Evolutionary conservation across 2,329 filamentous ascomycete species (phyloP).

Genomic region (Fusarium miscanthi): DNA sequence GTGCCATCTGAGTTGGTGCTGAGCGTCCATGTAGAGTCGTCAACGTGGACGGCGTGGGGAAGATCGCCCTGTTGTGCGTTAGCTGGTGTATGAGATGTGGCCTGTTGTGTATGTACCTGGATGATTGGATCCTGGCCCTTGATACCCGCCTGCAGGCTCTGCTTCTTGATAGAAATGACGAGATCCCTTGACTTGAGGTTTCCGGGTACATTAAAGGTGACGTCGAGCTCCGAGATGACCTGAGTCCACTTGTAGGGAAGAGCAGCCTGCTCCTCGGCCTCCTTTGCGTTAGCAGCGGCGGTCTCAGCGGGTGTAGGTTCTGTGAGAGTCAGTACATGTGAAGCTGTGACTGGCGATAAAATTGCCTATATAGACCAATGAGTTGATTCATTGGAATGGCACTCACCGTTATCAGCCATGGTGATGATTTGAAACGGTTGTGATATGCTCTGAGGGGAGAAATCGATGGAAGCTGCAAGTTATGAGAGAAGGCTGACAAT

Average conservation of each 20-base stretch:
- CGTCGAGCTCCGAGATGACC: constrained; percentile 87
- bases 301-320: constrained; percentile 67
- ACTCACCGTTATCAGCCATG: constrained; percentile 55
- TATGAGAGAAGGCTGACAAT: constrained; percentile 46
- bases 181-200: constrained; percentile 89
- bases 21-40: constrained; percentile 96
- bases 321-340: constrained; percentile 37
- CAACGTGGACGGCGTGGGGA: constrained; percentile 79
- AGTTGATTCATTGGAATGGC: accelerated
- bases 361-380: accelerated
- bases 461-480: constrained; percentile 37
- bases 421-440: constrained; percentile 21
- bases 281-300: constrained; percentile 72
- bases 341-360: neutral
- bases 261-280: constrained; percentile 86
- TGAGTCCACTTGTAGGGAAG: constrained; percentile 98
- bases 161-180: constrained; percentile 84
- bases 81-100: neutral
- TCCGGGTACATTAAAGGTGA: constrained; percentile 80
- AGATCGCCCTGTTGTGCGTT: constrained; percentile 75
- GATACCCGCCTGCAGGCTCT: constrained; percentile 79
- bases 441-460: constrained; percentile 19
- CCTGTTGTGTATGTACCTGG: constrained; percentile 64
- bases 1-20: constrained; percentile 76
- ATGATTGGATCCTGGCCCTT: constrained; percentile 91